phyloP scores from a whole-genome alignment of 1,139 yeast species.

The Blastobotrys niveus region DNA sequence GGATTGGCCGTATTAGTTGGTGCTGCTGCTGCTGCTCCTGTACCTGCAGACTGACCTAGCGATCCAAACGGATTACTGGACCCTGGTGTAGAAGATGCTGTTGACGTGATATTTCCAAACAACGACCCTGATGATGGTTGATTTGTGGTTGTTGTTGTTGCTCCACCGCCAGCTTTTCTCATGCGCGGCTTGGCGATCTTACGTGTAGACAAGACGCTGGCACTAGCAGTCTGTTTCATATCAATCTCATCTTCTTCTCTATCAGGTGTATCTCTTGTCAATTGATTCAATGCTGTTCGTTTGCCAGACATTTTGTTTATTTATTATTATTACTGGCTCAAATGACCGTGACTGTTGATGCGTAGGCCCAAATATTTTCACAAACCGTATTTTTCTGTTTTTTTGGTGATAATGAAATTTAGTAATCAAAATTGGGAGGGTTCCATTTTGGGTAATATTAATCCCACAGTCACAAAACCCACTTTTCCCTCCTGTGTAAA shows the following conservation, averaged over 20 bases:
- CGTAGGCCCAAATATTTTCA: too few species aligned
- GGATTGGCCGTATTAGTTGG: conserved; percentile 8
- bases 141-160: background rate
- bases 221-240: conserved; percentile 37
- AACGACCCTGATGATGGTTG: background rate
- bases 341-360: too few species aligned
- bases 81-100: too few species aligned
- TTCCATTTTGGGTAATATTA: too few species aligned
- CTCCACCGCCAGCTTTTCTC: background rate
- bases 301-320: conserved; percentile 14
- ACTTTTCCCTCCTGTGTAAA: too few species aligned
- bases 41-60: too few species aligned
- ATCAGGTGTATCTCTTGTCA: conserved; percentile 8
- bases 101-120: background rate
- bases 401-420: too few species aligned
- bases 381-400: too few species aligned
- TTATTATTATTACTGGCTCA: background rate
- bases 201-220: conserved; percentile 59
- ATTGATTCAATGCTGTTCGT: conserved; percentile 15
- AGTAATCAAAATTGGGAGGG: too few species aligned
- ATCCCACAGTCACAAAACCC: too few species aligned
- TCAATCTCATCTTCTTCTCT: conserved; percentile 35
- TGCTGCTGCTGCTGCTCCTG: background rate
- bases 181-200: conserved; percentile 57
- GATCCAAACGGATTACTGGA: conserved; percentile 11